Conservation (phyloP, 1,284 basidiomycete species). For the Ceratobasidium theobromae region DNA sequence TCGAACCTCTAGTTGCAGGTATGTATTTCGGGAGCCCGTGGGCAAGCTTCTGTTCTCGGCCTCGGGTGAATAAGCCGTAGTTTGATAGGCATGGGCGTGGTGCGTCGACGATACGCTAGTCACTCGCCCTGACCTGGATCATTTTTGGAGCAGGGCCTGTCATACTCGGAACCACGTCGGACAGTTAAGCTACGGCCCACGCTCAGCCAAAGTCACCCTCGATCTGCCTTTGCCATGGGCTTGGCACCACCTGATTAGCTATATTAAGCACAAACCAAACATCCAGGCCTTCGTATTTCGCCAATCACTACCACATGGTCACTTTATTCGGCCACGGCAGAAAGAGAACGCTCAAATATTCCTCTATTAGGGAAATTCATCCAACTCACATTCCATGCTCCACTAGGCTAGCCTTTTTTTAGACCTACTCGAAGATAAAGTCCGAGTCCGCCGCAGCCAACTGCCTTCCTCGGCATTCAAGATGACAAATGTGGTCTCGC, state of each 20-base stretch:
- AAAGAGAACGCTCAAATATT: neutral
- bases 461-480: neutral
- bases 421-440: neutral
- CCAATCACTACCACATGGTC: neutral
- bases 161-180: too few species aligned
- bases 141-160: too few species aligned
- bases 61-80: too few species aligned
- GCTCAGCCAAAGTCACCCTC: neutral
- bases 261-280: neutral
- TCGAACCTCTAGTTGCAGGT: neutral
- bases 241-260: neutral
- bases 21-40: neutral
- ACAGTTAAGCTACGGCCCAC: too few species aligned
- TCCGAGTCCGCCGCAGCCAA: neutral
- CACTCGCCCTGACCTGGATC: neutral
- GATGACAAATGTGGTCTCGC: neutral
- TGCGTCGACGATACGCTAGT: neutral
- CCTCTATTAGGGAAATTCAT: neutral
- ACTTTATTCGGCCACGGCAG: neutral
- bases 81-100: too few species aligned
- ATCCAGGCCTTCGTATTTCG: neutral
- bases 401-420: neutral
- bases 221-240: neutral
- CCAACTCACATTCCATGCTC: neutral
- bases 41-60: neutral